These are phyloP conservation scores for Phytophthora ohioensis DNA, from an alignment of 352 stramenopile genomes.

Conservation along the genomic window DNA sequence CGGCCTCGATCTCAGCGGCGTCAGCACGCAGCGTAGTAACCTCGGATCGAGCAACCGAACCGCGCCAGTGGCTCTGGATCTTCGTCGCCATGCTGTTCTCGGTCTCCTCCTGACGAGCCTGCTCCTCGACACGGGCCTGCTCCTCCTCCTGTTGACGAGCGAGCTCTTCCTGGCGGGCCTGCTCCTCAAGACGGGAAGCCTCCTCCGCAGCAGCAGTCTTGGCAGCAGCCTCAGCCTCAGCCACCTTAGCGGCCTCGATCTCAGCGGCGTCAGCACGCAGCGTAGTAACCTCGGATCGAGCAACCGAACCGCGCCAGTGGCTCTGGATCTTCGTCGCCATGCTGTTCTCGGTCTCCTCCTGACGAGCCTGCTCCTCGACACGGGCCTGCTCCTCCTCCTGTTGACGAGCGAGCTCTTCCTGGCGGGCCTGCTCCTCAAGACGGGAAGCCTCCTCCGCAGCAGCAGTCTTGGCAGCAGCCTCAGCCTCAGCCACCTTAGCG, in stretches of 20 bases:
- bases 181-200: background rate
- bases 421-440: too few species aligned
- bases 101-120: too few species aligned
- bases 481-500: too few species aligned
- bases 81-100: too few species aligned
- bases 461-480: too few species aligned
- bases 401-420: too few species aligned
- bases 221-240: constrained; percentile 2
- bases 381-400: background rate
- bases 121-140: too few species aligned
- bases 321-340: constrained; percentile 44
- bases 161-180: background rate
- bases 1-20: too few species aligned
- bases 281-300: constrained; percentile 19
- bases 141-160: constrained; percentile 9
- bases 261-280: constrained; percentile 8
- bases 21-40: too few species aligned
- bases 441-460: too few species aligned
- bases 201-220: constrained; percentile 4
- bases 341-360: constrained; percentile 9
- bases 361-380: constrained; percentile 2
- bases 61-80: too few species aligned
- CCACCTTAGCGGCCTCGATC: constrained; percentile 1
- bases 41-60: too few species aligned
- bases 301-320: constrained; percentile 33